These are phyloP conservation scores for Hyaloscypha finlandica DNA, from an alignment of 495 filamentous ascomycete genomes.

Conservation along the genomic window DNA sequence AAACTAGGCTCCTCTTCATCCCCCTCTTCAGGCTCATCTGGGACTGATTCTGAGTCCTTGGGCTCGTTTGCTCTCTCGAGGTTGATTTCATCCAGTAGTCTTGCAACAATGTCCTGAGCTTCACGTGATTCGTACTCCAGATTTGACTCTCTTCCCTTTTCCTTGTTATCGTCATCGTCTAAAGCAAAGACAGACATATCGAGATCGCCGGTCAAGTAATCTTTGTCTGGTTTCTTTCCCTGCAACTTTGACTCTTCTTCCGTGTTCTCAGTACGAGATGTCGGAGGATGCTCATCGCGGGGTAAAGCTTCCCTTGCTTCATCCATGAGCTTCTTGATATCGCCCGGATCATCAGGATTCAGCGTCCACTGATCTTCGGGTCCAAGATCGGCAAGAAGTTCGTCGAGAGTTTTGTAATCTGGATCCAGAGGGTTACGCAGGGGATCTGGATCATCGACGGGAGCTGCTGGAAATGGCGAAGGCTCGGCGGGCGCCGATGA, in stretches of 20 bases:
- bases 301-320: slow-evolving; percentile 35
- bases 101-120: slow-evolving; percentile 28
- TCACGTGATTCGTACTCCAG: slow-evolving; percentile 28
- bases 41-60: neutral
- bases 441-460: slow-evolving; percentile 25
- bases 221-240: neutral
- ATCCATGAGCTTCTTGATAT: slow-evolving; percentile 34
- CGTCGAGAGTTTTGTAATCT: slow-evolving; percentile 37
- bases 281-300: slow-evolving; percentile 1
- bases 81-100: slow-evolving; percentile 29
- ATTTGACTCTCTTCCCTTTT: neutral
- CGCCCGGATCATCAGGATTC: slow-evolving; percentile 33
- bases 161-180: slow-evolving; percentile 24
- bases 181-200: slow-evolving; percentile 33
- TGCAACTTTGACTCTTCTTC: neutral
- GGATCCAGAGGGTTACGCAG: slow-evolving; percentile 13
- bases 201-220: slow-evolving; percentile 23
- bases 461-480: slow-evolving; percentile 2
- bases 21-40: neutral
- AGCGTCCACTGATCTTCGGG: slow-evolving; percentile 38
- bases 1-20: slow-evolving; percentile 9
- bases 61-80: slow-evolving; percentile 19
- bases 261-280: neutral
- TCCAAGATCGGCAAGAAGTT: slow-evolving; percentile 40
- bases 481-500: neutral